A percentile compares a stretch with the other conserved stretches of the same genome.
phyloP scores from a whole-genome alignment of 352 stramenopile genomes.

The Phytophthora nicotianae region DNA sequence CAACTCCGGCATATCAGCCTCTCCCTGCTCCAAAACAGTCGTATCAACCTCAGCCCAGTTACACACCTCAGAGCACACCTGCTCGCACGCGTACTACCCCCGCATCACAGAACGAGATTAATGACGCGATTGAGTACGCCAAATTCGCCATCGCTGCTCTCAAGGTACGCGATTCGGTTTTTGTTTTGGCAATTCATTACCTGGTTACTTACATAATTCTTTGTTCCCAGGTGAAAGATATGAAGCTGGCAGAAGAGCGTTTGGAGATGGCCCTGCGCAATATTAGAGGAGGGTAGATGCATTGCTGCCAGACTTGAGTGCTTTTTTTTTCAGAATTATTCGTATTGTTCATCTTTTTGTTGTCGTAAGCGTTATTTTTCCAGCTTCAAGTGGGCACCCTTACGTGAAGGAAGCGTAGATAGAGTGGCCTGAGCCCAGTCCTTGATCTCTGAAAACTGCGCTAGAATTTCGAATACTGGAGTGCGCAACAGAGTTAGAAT shows the following conservation, averaged over 20 bases:
- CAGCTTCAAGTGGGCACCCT: slow-evolving; percentile 65
- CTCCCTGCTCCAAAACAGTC: slow-evolving; percentile 20
- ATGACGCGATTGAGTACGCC: slow-evolving; percentile 82
- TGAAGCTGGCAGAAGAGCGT: slow-evolving; percentile 77
- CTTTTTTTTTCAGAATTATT: slow-evolving; percentile 8
- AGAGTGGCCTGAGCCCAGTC: slow-evolving; percentile 82
- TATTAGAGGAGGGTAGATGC: slow-evolving; percentile 54
- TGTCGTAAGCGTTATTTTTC: slow-evolving; percentile 22
- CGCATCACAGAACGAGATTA: slow-evolving; percentile 73
- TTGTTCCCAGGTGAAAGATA: slow-evolving; percentile 67
- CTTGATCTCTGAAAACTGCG: slow-evolving; percentile 66
- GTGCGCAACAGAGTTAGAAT: neutral
- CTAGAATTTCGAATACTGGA: slow-evolving; percentile 83
- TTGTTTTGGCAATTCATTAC: neutral
- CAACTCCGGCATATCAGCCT: slow-evolving; percentile 11
- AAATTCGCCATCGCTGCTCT: slow-evolving; percentile 85
- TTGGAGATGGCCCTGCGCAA: slow-evolving; percentile 76
- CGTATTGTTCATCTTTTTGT: slow-evolving; percentile 14
- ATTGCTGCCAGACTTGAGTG: neutral
- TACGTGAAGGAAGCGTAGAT: slow-evolving; percentile 68
- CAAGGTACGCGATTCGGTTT: slow-evolving; percentile 49
- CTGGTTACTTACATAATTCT: slow-evolving; percentile 3
- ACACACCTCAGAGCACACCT: slow-evolving; percentile 24
- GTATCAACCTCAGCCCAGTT: slow-evolving; percentile 25
- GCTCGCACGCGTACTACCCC: slow-evolving; percentile 40